Conservation (phyloP, 2,329 filamentous ascomycete species). For the Beauveria sp. region DNA sequence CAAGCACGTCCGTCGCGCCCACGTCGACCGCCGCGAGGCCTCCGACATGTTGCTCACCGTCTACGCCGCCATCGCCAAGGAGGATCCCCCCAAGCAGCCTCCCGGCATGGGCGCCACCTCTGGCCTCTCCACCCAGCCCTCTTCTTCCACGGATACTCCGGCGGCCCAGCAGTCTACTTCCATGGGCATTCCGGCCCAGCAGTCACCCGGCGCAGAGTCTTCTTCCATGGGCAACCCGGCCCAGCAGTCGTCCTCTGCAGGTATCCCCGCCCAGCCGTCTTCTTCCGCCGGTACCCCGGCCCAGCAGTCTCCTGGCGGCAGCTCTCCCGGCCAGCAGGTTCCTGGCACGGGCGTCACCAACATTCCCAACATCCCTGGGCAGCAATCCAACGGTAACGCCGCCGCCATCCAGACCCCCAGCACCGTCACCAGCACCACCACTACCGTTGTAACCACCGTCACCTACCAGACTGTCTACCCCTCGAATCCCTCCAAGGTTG, state of each 20-base stretch:
- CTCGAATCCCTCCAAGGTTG: background rate
- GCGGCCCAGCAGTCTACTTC: no score
- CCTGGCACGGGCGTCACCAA: no score
- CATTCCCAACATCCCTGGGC: no score
- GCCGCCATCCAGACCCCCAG: background rate
- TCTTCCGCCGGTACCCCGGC: background rate
- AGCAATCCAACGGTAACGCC: background rate
- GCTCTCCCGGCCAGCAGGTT: background rate
- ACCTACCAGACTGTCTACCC: conserved; percentile 10
- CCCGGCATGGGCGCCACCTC: conserved; percentile 22
- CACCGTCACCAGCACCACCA: background rate
- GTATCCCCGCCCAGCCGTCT: background rate
- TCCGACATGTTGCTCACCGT: conserved; percentile 32
- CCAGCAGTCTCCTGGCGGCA: background rate
- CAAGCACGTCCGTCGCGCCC: conserved; percentile 10
- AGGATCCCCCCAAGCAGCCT: conserved; percentile 23
- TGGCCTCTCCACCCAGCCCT: background rate
- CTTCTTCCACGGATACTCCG: background rate
- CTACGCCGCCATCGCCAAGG: conserved; percentile 30
- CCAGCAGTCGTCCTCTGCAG: background rate
- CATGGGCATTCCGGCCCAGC: background rate
- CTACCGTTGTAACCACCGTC: conserved; percentile 8
- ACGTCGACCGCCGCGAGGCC: conserved; percentile 19
- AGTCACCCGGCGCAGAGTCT: background rate
- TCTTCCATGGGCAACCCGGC: no score